Base-by-base conservation (phyloP, 2,329 filamentous ascomycete species). In the Cercospora zeae-maydis region DNA sequence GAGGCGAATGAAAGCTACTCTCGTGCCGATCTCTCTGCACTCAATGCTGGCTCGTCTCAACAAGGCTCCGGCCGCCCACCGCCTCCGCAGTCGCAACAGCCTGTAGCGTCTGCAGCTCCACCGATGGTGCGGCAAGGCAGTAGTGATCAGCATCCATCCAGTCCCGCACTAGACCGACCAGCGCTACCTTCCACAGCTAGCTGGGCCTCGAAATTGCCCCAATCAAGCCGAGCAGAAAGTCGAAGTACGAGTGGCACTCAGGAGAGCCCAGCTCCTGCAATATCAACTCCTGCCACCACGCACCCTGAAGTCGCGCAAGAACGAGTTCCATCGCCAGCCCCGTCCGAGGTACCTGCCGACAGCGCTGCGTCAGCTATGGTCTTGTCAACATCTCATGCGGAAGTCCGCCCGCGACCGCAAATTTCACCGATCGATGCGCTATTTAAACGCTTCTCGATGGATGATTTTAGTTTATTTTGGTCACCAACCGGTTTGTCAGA, bases 1-100 rank as follows among this genome's bases (percentile, higher is more conserved):
- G 95, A 99, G 73, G 95, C 97, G 71, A 93, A 95, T 69, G 93
- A 98, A 73, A 97, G 92, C 78, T 98, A 96, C 75, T 96, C 92
- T 8, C 86, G 95, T 53, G 92, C 97, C 75, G 93, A 97, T 76
- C 79, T 98, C 37, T 98, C 93, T 1, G 96, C 93, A 16, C 91
- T 97, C 82, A 98, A 97, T 72, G 93, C 91, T 64, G 88, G 92
- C 61, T 90, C 89, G 66, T 92, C 90, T 1, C 92, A 88, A 74
- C 81, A 92, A 71, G 85, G 89, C 36, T 87, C 88, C 79, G 90
- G 56, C 79, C 65, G 65, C 57, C 65, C 66, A 39, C 79, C 81
- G 34, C 76, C 81, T 66, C 78, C 79, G 52, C 79, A 82, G 65
- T 78, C 79, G 33, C 82, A 82, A 61, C 79, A 81, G 36, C 77